phyloP scores from a whole-genome alignment of 129 eudicot species.

The Artemisia annua region DNA sequence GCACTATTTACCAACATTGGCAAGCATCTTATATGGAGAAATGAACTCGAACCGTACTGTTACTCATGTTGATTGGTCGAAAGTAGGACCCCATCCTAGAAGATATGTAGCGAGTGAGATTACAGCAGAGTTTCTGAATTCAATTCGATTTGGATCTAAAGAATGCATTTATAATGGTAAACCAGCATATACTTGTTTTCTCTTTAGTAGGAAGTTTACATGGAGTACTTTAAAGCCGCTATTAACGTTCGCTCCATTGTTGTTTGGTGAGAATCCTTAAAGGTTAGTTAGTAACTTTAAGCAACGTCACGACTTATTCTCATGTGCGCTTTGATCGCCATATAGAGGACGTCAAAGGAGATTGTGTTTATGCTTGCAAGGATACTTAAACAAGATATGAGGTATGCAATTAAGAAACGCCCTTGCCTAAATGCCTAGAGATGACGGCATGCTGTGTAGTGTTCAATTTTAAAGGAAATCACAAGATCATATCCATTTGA shows the following conservation, averaged over 20 bases:
- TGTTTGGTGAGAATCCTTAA: slow-evolving; percentile 26
- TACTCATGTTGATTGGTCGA: slow-evolving; percentile 39
- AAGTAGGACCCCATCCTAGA: slow-evolving; percentile 37
- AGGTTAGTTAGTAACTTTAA: background rate
- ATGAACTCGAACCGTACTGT: slow-evolving; percentile 34
- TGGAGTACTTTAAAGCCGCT: slow-evolving; percentile 33
- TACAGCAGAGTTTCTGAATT: slow-evolving; percentile 35
- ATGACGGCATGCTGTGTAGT: too few species aligned
- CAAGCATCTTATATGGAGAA: slow-evolving; percentile 23
- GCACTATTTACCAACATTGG: slow-evolving; percentile 41
- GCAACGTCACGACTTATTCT: background rate
- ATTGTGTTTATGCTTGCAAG: too few species aligned
- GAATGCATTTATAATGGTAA: slow-evolving; percentile 32
- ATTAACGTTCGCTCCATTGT: slow-evolving; percentile 24
- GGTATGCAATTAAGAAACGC: too few species aligned
- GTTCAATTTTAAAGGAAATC: too few species aligned
- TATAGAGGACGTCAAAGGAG: too few species aligned
- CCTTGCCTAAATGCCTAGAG: too few species aligned
- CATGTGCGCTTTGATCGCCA: background rate
- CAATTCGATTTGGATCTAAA: slow-evolving; percentile 24
- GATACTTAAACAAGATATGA: too few species aligned
- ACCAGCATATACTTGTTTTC: slow-evolving; percentile 25
- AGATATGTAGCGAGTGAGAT: slow-evolving; percentile 18
- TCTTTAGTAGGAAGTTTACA: slow-evolving; percentile 43
- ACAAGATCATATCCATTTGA: too few species aligned